A percentile compares a stretch with the other conserved stretches of the same genome.
Conservation (phyloP, 2,329 filamentous ascomycete genomes). For the Aureobasidium sp. region DNA sequence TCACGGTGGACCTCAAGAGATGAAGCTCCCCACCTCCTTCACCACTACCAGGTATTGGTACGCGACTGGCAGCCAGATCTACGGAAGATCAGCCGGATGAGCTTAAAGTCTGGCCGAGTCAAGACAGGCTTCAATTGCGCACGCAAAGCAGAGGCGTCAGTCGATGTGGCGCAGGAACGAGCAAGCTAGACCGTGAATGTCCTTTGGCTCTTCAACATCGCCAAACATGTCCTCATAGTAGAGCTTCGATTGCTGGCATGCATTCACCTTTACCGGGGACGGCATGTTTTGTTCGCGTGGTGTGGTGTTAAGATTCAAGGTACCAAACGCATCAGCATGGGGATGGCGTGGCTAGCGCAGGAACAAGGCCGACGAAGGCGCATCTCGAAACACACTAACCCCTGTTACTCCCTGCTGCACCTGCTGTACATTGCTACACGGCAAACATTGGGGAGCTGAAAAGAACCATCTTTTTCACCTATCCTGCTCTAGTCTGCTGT, state of each 20-base stretch:
- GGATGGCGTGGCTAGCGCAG: slow-evolving; percentile 8
- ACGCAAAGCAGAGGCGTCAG: neutral
- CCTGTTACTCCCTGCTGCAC: neutral
- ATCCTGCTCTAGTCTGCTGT: neutral
- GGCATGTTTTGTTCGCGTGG: neutral
- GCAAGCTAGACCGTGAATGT: neutral
- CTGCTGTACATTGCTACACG: neutral
- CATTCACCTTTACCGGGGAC: neutral
- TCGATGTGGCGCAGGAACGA: neutral
- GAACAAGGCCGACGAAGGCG: slow-evolving; percentile 3
- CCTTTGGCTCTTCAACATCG: neutral
- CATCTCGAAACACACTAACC: slow-evolving; percentile 10
- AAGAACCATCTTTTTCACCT: slow-evolving; percentile 1
- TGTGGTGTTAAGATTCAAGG: slow-evolving; percentile 10
- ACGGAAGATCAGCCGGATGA: slow-evolving; percentile 4
- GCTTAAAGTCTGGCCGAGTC: slow-evolving; percentile 3
- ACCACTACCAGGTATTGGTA: neutral
- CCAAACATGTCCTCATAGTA: neutral
- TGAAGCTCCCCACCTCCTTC: neutral
- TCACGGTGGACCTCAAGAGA: neutral
- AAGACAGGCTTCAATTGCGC: neutral
- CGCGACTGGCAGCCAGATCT: neutral
- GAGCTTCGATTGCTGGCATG: neutral
- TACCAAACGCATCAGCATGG: slow-evolving; percentile 7
- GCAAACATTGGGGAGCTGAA: slow-evolving; percentile 6